These are phyloP conservation scores for Xylaria flabelliformis DNA, from an alignment of 495 filamentous ascomycete genomes.

Conservation along the genomic window DNA sequence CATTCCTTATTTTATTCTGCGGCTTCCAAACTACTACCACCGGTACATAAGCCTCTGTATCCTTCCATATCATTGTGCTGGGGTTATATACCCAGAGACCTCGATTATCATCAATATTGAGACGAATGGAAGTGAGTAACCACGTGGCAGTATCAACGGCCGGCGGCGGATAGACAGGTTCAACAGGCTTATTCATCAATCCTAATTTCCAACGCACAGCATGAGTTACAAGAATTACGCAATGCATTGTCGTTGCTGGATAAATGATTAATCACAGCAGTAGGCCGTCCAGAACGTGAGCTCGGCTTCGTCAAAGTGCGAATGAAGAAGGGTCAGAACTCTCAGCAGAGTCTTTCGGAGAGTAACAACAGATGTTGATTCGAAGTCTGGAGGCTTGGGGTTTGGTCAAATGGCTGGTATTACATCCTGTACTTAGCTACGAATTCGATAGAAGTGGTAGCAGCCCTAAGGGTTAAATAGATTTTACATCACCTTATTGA, in stretches of 20 bases:
- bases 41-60: not conserved
- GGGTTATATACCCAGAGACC: not conserved
- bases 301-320: not conserved
- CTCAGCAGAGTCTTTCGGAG: not conserved
- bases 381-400: not conserved
- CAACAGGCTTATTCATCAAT: not conserved
- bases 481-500: not conserved
- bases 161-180: not conserved
- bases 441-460: not conserved
- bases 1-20: not conserved
- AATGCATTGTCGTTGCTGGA: too few relatives aligned
- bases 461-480: not conserved
- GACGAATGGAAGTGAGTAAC: not conserved
- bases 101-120: not conserved
- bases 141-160: not conserved
- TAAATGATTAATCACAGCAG: not conserved
- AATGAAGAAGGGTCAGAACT: not conserved
- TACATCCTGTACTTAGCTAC: not conserved
- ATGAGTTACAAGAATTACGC: not conserved
- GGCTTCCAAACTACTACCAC: not conserved
- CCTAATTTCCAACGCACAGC: not conserved
- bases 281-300: not conserved
- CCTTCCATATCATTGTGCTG: not conserved
- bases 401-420: not conserved
- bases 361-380: not conserved